Base-by-base conservation (phyloP, 306 rosid species). In the Lithocarpus polystachyus region DNA sequence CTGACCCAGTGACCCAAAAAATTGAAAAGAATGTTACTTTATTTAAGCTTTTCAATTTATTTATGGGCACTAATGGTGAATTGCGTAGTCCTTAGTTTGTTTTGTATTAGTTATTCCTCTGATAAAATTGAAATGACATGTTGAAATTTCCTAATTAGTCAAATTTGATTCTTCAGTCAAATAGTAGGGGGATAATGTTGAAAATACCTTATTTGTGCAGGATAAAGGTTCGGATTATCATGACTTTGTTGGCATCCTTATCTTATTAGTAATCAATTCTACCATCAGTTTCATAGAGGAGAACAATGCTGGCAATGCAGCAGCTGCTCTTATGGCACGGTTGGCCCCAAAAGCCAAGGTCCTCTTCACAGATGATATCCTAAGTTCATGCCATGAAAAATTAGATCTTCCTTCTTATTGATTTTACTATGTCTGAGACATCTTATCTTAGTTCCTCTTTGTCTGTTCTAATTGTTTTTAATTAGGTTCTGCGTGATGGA, bases 231-330 rank as follows among this genome's bases (percentile, higher is more conserved):
- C 52, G 26, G 97, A 92, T 78, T 92, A 89, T 77, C 92, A 83
- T 31, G 92, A 92, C 81, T 92, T 92, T 82, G 75, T 18, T 60
- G 97, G 97, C 68, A 88, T 92, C 80, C 51, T 88, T 15, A 45
- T 87, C 75, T 81, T 92, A 76, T 90, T 92, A 20, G 2, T 92
- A 31, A 81, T 92, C 72, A 92, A 92, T 79, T 89, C 97, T 22
- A 89, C 94, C 87, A 88, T 92, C 54, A 92, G 92, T 87, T 92
- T 89, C 76, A 79, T 88, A 24, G 97, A 92, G 87, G 97, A 92
- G 81, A 92, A 92, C 73, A 92, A 92, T 56, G 94, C 97, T 77
- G 94, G 97, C 23, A 89, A 92, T 82, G 97, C 97, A 69, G 97
- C 97, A 12, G 88, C 94, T 2, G 91, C 97, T 65, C 90, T 87